Conservation (phyloP, 2,329 filamentous ascomycete genomes). For the Hymenotorrendiella dingleyae region DNA sequence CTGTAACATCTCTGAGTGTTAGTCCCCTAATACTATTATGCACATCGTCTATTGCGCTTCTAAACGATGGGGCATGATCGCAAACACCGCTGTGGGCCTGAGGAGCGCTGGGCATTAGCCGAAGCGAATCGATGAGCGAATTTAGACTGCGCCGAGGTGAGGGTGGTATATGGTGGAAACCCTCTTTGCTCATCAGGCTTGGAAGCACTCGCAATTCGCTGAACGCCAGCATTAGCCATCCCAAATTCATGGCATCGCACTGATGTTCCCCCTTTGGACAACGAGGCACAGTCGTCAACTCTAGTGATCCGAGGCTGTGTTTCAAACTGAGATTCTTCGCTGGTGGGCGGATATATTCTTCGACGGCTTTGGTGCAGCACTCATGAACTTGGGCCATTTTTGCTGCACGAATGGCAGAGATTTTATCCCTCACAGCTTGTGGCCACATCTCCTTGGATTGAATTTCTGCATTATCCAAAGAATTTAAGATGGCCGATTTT, state of each 20-base stretch:
- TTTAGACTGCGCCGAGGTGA: conserved; percentile 37
- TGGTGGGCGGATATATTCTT: conserved; percentile 39
- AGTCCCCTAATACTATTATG: conserved; percentile 45
- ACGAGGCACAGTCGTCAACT: conserved; percentile 37
- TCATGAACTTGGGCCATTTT: conserved; percentile 46
- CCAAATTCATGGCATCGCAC: conserved; percentile 48
- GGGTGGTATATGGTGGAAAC: conserved; percentile 17
- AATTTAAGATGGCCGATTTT: conserved; percentile 43
- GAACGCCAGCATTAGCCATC: conserved; percentile 48
- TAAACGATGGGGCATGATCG: conserved; percentile 43
- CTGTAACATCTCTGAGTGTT: conserved; percentile 43
- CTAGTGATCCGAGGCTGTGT: conserved; percentile 19
- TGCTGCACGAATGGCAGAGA: conserved; percentile 42
- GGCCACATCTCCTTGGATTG: conserved; percentile 40
- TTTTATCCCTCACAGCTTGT: conserved; percentile 40
- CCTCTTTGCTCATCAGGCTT: conserved; percentile 32
- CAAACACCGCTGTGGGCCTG: conserved; percentile 40
- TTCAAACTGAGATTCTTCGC: conserved; percentile 10
- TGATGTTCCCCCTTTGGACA: conserved; percentile 45
- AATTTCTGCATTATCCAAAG: conserved; percentile 39
- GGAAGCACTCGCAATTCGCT: conserved; percentile 42
- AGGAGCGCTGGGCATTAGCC: conserved; percentile 40
- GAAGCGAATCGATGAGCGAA: conserved; percentile 39
- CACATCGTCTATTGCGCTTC: conserved; percentile 43
- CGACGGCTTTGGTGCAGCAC: conserved; percentile 38